These are phyloP conservation scores for Rhodotorula mucilaginosa DNA, from an alignment of 1,284 basidiomycete species.

Conservation along the genomic window DNA sequence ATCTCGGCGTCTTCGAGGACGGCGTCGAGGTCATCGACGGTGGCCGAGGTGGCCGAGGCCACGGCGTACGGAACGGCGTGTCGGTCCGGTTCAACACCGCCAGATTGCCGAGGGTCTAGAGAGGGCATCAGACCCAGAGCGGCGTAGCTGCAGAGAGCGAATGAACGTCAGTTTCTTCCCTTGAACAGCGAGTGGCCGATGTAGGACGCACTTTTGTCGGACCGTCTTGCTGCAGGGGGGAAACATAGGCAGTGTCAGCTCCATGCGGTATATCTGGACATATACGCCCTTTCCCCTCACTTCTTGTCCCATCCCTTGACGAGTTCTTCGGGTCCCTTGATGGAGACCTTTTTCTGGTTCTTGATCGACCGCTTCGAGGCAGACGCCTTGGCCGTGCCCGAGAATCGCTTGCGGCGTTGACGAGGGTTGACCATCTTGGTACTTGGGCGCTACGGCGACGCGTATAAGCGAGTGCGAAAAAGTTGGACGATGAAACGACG, in stretches of 20 bases:
- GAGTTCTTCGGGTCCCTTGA: slow-evolving; percentile 37
- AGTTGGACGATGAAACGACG: background rate
- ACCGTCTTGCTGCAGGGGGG: slow-evolving; percentile 64
- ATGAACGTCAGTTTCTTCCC: background rate
- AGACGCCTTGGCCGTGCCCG: slow-evolving; percentile 35
- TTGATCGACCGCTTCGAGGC: slow-evolving; percentile 10
- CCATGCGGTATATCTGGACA: background rate
- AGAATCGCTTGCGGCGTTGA: slow-evolving; percentile 41
- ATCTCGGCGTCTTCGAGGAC: slow-evolving; percentile 49
- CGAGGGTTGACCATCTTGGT: slow-evolving; percentile 41
- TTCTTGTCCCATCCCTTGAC: slow-evolving; percentile 37
- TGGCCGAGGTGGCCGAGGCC: slow-evolving; percentile 24
- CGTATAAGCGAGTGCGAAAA: too few relatives aligned
- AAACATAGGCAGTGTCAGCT: background rate
- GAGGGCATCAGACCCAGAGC: slow-evolving; percentile 68
- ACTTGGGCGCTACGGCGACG: background rate
- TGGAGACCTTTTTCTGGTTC: slow-evolving; percentile 40
- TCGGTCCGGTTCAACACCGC: slow-evolving; percentile 47
- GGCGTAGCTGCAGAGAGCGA: slow-evolving; percentile 61
- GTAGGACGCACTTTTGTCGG: slow-evolving; percentile 60
- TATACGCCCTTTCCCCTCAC: slow-evolving; percentile 7
- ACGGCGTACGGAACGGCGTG: slow-evolving; percentile 46
- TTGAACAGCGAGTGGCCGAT: slow-evolving; percentile 1
- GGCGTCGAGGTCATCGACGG: slow-evolving; percentile 38
- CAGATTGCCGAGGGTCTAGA: slow-evolving; percentile 57